Conservation (phyloP, 2,329 filamentous ascomycete species). For the Penicillium sp. region DNA sequence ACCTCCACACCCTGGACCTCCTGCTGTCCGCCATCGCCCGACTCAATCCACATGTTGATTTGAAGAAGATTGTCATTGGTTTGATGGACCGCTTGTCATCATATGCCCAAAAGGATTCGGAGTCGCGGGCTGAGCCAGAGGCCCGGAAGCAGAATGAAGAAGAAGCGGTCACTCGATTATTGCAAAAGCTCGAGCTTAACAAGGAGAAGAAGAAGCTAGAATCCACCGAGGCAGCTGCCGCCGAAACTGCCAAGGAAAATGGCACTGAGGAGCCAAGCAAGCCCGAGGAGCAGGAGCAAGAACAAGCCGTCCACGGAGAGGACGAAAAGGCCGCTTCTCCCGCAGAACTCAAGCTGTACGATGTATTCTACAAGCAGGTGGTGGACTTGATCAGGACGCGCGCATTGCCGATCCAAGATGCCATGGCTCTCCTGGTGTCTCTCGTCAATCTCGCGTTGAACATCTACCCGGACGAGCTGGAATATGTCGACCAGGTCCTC, state of each 20-base stretch:
- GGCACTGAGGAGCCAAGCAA: slow-evolving; percentile 33
- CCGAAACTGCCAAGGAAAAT: slow-evolving; percentile 33
- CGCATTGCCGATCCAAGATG: slow-evolving; percentile 87
- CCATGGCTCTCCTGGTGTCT: slow-evolving; percentile 88
- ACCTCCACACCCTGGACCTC: slow-evolving; percentile 92
- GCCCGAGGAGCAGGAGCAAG: slow-evolving; percentile 26
- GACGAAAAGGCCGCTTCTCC: slow-evolving; percentile 37
- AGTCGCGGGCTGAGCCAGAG: slow-evolving; percentile 63
- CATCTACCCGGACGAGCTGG: slow-evolving; percentile 85
- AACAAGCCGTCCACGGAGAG: slow-evolving; percentile 32
- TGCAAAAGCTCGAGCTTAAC: slow-evolving; percentile 68
- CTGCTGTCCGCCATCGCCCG: slow-evolving; percentile 89
- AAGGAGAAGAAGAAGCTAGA: slow-evolving; percentile 52
- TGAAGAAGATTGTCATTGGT: slow-evolving; percentile 96
- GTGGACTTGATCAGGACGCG: slow-evolving; percentile 89
- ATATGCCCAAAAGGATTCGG: slow-evolving; percentile 85
- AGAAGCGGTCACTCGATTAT: slow-evolving; percentile 69
- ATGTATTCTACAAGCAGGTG: slow-evolving; percentile 96
- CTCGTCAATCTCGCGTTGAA: slow-evolving; percentile 89
- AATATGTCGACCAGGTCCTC: slow-evolving; percentile 93
- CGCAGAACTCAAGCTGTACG: slow-evolving; percentile 80
- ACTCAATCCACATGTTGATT: slow-evolving; percentile 91
- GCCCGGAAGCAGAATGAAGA: slow-evolving; percentile 74
- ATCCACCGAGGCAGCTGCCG: slow-evolving; percentile 34
- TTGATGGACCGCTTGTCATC: slow-evolving; percentile 94